Base-by-base conservation (phyloP, 768 basidiomycete species). In the Coprinopsis cinerea region DNA sequence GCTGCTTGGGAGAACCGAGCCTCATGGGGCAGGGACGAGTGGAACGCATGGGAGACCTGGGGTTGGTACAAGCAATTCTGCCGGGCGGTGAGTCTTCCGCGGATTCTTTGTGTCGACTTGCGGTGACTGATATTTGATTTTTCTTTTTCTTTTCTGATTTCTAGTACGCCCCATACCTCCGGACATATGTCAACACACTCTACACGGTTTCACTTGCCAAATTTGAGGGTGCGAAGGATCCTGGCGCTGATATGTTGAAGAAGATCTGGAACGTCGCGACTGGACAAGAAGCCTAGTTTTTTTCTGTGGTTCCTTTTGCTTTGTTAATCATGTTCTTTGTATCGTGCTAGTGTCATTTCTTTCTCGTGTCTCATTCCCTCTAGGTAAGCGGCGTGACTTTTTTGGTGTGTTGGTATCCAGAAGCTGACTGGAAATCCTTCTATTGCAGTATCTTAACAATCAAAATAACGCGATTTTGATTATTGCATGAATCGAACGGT, bases 41-140 rank as follows among this genome's bases (percentile, higher is more conserved):
- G 92, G 92, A 77, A 78, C 59, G 73, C 78, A 1, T 92, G 89
- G 90, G 83, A 88, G 67, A 88, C 84, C 0, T 92, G 88, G 85
- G 83, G 87, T 1, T 94, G 92, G 92, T 93, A 88, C 57, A 73
- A 87, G 52, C 89, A 95, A 57, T 93, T 92, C 69, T 88, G 87
- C 64, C 74, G 90, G 59, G 75, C 69, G 64, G 92, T 92, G 47
- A 55, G 88, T 70, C 11, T 32, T 40, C 32, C 36, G 18, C 24
- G 2, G 17, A 15, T 15, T 26, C 53, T 44, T 49, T 15, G 14
- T 46, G 24, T 25, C 22, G 32, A 20, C 47, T 26, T 26, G 47
- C 25, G 17, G 44, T 44, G 3, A 2, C n/a, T 39, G 6, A 2
- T 51, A 15, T 39, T 23, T n/a, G 14, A 35, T 6, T 35, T n/a